These are phyloP conservation scores for Termitomyces sp. DNA, from an alignment of 768 basidiomycete genomes.

Conservation along the genomic window DNA sequence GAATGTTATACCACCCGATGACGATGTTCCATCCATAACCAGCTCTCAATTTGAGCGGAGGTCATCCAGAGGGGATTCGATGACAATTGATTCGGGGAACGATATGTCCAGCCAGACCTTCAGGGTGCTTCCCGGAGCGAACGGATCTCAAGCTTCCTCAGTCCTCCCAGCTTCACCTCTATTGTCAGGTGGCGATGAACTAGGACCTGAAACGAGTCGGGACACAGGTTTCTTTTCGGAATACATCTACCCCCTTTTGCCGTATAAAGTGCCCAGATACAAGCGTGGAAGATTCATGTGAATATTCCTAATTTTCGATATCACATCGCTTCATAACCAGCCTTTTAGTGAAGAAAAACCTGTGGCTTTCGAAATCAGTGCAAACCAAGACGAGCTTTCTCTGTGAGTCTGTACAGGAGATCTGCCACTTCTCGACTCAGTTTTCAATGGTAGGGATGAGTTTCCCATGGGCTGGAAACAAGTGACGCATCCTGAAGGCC, in stretches of 20 bases:
- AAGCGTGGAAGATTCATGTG: not conserved
- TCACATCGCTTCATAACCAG: no score
- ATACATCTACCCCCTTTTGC: not conserved
- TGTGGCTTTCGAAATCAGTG: not conserved
- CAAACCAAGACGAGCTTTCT: not conserved
- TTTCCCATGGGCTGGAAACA: conserved; percentile 8
- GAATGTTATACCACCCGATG: not conserved
- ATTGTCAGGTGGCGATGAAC: not conserved
- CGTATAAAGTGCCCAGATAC: not conserved
- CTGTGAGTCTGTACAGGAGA: not conserved
- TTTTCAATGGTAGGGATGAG: not conserved
- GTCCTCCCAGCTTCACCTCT: not conserved
- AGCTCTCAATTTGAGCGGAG: not conserved
- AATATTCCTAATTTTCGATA: not conserved
- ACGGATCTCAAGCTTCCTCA: not conserved
- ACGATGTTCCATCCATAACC: not conserved
- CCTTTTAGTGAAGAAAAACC: not conserved
- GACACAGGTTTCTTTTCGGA: not conserved
- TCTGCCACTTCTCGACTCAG: not conserved
- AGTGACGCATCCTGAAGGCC: conserved; percentile 10
- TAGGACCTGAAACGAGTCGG: not conserved
- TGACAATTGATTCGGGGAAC: not conserved
- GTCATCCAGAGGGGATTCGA: not conserved
- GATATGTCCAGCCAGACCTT: conserved; percentile 1
- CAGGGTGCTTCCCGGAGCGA: not conserved